Conservation (phyloP, 805 yeast genomes). For the Metschnikowia orientalis region DNA sequence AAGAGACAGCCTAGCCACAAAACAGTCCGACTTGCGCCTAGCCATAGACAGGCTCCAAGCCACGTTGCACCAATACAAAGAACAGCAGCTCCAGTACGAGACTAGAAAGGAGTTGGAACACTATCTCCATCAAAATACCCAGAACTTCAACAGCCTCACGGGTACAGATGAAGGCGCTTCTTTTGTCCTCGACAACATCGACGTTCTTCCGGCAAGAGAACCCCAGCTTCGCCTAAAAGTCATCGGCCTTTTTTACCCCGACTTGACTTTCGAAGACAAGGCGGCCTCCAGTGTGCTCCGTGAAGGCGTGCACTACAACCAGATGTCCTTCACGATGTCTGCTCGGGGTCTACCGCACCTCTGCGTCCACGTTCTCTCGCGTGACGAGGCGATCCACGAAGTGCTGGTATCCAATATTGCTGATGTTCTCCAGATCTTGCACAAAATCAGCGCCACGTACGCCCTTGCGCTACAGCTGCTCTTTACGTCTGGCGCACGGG, state of each 20-base stretch:
- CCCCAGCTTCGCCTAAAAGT: conserved; percentile 26
- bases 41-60: conserved; percentile 8
- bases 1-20: conserved; percentile 10
- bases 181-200: conserved; percentile 21
- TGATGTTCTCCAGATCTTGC: conserved; percentile 5
- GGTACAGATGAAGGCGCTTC: conserved; percentile 13
- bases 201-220: conserved; percentile 34
- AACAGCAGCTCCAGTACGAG: conserved; percentile 14
- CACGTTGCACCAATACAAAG: conserved; percentile 10
- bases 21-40: conserved; percentile 8
- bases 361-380: conserved; percentile 5
- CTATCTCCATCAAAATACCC: conserved; percentile 17
- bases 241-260: conserved; percentile 25
- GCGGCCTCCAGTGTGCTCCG: conserved; percentile 1
- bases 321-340: conserved; percentile 3
- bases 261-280: conserved; percentile 18
- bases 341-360: conserved; percentile 9
- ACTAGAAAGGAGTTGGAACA: conserved; percentile 14
- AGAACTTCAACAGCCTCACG: conserved; percentile 10
- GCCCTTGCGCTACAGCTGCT: conserved; percentile 17
- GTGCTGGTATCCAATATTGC: conserved; percentile 6
- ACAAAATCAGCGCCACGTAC: conserved; percentile 18
- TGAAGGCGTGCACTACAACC: not conserved
- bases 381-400: conserved; percentile 9
- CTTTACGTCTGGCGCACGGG: conserved; percentile 23